These are phyloP conservation scores for Boletus coccyginus DNA, from an alignment of 768 basidiomycete genomes.

Conservation along the genomic window DNA sequence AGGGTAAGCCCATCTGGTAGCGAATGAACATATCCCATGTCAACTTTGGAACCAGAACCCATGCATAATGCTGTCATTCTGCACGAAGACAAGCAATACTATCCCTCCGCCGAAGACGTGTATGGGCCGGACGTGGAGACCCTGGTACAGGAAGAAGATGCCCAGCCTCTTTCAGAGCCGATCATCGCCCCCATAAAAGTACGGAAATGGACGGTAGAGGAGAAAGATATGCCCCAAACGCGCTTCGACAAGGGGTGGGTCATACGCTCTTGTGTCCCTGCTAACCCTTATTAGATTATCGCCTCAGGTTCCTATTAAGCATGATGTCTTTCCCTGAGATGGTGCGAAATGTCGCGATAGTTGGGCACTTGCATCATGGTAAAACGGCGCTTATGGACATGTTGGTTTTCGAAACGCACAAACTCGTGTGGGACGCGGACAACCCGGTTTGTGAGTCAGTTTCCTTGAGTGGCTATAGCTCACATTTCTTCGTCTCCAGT, in stretches of 20 bases:
- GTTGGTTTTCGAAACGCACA: slow-evolving; percentile 96
- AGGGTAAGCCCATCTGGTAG: slow-evolving; percentile 48
- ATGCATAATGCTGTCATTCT: slow-evolving; percentile 80
- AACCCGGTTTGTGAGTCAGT: slow-evolving; percentile 57
- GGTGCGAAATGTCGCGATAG: slow-evolving; percentile 94
- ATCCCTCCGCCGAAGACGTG: slow-evolving; percentile 86
- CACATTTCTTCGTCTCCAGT: slow-evolving; percentile 42
- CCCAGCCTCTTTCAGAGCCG: slow-evolving; percentile 91
- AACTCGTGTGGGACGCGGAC: slow-evolving; percentile 91
- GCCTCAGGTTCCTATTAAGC: slow-evolving; percentile 80
- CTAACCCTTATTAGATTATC: slow-evolving; percentile 8
- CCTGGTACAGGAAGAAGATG: slow-evolving; percentile 96
- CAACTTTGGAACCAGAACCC: slow-evolving; percentile 51
- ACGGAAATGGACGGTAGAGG: slow-evolving; percentile 91
- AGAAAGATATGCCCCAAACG: slow-evolving; percentile 94
- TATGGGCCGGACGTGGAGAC: slow-evolving; percentile 96
- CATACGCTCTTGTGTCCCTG: not conserved
- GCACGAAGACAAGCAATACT: slow-evolving; percentile 98
- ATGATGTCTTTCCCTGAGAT: slow-evolving; percentile 91
- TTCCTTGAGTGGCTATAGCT: slow-evolving; percentile 15
- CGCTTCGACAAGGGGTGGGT: slow-evolving; percentile 95
- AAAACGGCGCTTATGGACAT: slow-evolving; percentile 97
- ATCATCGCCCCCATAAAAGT: slow-evolving; percentile 95
- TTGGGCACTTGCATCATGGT: slow-evolving; percentile 96
- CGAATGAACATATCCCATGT: not conserved